phyloP scores from a whole-genome alignment of 2,329 filamentous ascomycete species.

The Aureobasidium melanogenum region DNA sequence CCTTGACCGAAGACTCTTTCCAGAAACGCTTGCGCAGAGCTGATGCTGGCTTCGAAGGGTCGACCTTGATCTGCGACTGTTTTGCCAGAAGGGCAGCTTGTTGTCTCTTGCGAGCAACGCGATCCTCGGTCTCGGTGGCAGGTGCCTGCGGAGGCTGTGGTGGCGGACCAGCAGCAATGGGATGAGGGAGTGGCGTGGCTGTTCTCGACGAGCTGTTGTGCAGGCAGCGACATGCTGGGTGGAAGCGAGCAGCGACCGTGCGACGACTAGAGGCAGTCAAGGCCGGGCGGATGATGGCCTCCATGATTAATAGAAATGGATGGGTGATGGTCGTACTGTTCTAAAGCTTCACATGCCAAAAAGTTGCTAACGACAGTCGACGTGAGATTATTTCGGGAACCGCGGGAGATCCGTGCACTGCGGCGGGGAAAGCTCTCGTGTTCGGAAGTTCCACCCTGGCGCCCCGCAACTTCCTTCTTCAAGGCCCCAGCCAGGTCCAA shows the following conservation, averaged over 20 bases:
- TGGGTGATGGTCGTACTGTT: background rate
- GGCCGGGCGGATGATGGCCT: conserved; percentile 6
- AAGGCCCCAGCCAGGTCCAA: background rate
- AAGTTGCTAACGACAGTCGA: background rate
- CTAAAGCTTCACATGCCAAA: conserved; percentile 4
- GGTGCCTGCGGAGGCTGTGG: conserved; percentile 47
- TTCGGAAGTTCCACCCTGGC: too few relatives aligned
- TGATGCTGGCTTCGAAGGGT: conserved; percentile 37
- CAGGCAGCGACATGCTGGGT: conserved; percentile 23
- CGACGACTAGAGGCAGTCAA: conserved; percentile 24
- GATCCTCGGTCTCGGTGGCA: conserved; percentile 38
- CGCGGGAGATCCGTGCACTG: background rate
- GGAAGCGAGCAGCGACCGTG: background rate
- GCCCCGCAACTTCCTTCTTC: background rate
- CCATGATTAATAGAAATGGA: background rate
- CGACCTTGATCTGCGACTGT: conserved; percentile 34
- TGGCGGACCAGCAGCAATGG: conserved; percentile 52
- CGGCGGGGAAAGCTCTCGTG: background rate
- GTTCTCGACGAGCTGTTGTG: conserved; percentile 34
- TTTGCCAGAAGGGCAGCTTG: conserved; percentile 42
- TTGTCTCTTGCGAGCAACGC: conserved; percentile 39
- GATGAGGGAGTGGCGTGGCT: conserved; percentile 48
- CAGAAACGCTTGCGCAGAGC: conserved; percentile 70
- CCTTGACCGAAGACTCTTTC: conserved; percentile 68
- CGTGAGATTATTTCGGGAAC: background rate